Percentiles rank a stretch among this genome's conserved stretches.
These are phyloP conservation scores for Mycothermus thermophilus DNA, from an alignment of 495 filamentous ascomycete genomes.

Conservation along the genomic window DNA sequence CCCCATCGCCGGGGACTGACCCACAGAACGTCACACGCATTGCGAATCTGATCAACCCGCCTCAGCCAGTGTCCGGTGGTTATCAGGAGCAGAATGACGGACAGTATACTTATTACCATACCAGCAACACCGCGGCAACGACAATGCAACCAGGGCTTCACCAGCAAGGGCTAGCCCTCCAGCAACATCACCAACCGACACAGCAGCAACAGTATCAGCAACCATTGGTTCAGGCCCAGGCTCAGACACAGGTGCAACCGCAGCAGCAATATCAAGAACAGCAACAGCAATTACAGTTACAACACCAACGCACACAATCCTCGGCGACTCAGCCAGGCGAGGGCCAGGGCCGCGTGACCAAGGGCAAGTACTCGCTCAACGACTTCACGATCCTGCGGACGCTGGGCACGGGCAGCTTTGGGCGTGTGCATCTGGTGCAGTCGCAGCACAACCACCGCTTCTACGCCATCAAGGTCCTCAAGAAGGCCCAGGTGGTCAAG, in stretches of 20 bases:
- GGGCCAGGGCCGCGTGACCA: slow-evolving; percentile 52
- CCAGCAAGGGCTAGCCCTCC: slow-evolving; percentile 2
- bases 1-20: slow-evolving; percentile 25
- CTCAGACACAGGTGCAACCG: too few relatives aligned
- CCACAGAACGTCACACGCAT: slow-evolving; percentile 52
- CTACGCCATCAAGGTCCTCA: slow-evolving; percentile 96
- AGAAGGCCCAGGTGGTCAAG: slow-evolving; percentile 96
- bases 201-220: slow-evolving; percentile 11
- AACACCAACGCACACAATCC: slow-evolving; percentile 8
- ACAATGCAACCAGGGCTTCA: slow-evolving; percentile 8
- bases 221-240: too few relatives aligned
- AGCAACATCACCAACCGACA: slow-evolving; percentile 13
- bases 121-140: slow-evolving; percentile 14
- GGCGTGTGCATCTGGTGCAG: slow-evolving; percentile 88
- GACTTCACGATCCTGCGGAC: slow-evolving; percentile 85
- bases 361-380: slow-evolving; percentile 89
- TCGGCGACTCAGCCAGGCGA: slow-evolving; percentile 7
- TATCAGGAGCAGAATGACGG: slow-evolving; percentile 13
- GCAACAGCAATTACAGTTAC: slow-evolving; percentile 10
- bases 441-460: slow-evolving; percentile 93
- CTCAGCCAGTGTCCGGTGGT: slow-evolving; percentile 35
- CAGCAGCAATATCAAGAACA: slow-evolving; percentile 12
- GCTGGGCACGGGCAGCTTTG: slow-evolving; percentile 92
- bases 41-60: slow-evolving; percentile 55
- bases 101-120: slow-evolving; percentile 1